Evolutionary conservation across 164 flowering plant genomes (phyloP), one percentile per base, ranked within the genome.

Genomic region (Umbellularia californica): DNA sequence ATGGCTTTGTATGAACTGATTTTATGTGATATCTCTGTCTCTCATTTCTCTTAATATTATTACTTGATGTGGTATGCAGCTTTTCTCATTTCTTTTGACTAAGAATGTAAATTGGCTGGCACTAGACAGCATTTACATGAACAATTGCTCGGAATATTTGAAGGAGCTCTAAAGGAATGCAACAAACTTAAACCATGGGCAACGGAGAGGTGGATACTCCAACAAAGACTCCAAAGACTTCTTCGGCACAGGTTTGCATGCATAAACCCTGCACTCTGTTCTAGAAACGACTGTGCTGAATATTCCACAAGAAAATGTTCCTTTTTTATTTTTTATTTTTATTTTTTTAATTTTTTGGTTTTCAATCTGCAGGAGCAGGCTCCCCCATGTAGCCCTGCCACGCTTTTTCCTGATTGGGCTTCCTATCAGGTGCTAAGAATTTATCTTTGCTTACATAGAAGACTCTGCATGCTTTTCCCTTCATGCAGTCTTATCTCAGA

Each of bases 341-440:
- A n/a, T n/a, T n/a, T n/a, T n/a, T n/a, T n/a, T n/a, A n/a, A 4
- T 67, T 19, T 10, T 24, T 17, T 71, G 35, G 35, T 30, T 72
- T 15, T 1, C 11, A 41, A 30, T 25, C 50, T 11, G 62, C 81
- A 81, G 83, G 83, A 81, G 68, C 83, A 76, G 73, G 79, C 81
- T 76, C 81, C 81, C 66, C 68, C 77, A 25, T 27, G 69, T 35
- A 74, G 79, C 52, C 77, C 81, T 70, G 79, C 81, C n/a, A 58
- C 79, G 2, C 75, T 78, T 74, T 81, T 58, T 71, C 79, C 68
- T 63, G 83, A 81, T 64, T 81, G 83, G 83, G 80, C 83, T 72
- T 78, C 80, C 22, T 76, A 65, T 74, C 83, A 81, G 81, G 83
- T 81, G 6, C 22, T 15, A 19, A 55, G n/a, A 55, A 28, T 67